Percentiles rank a stretch among this genome's conserved stretches.
phyloP scores from a whole-genome alignment of 2,329 filamentous ascomycete genomes.

The Torrubiellomyces zombiae region DNA sequence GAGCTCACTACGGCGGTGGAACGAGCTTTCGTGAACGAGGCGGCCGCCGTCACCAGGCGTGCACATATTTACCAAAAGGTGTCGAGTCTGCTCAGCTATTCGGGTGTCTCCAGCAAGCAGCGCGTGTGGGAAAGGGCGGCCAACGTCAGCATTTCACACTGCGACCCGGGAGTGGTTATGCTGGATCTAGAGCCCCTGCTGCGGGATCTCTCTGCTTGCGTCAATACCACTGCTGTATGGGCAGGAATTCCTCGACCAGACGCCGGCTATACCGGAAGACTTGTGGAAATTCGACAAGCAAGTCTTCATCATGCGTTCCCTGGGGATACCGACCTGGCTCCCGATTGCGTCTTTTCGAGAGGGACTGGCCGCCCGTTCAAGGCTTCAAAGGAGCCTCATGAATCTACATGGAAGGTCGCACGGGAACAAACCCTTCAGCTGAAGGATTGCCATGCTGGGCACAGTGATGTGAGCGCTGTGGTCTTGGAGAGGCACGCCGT shows the following conservation, averaged over 20 bases:
- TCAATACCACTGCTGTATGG: conserved; percentile 9
- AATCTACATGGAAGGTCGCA: too few relatives aligned
- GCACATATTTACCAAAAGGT: too few relatives aligned
- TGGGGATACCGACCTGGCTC: conserved; percentile 8
- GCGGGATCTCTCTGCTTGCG: conserved; percentile 9
- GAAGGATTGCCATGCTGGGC: conserved; percentile 6
- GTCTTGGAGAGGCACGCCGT: conserved; percentile 6
- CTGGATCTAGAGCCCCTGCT: conserved; percentile 2
- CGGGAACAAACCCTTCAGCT: conserved; percentile 2
- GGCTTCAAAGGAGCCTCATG: too few relatives aligned
- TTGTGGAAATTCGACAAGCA: conserved; percentile 10
- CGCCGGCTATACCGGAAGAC: conserved; percentile 6
- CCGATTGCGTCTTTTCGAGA: conserved; percentile 7
- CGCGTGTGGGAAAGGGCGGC: conserved; percentile 8
- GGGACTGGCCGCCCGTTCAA: conserved; percentile 6
- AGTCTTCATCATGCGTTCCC: conserved; percentile 7
- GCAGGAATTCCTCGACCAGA: conserved; percentile 7
- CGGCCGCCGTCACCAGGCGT: not conserved
- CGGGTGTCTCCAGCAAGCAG: too few relatives aligned
- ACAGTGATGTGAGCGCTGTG: conserved; percentile 6
- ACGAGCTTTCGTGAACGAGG: not conserved
- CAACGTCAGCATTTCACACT: conserved; percentile 1
- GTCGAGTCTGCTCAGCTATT: too few relatives aligned
- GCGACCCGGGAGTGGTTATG: not conserved
- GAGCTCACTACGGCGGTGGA: not conserved